phyloP scores from a whole-genome alignment of 1,284 basidiomycete species.

The Fistulina hepatica region DNA sequence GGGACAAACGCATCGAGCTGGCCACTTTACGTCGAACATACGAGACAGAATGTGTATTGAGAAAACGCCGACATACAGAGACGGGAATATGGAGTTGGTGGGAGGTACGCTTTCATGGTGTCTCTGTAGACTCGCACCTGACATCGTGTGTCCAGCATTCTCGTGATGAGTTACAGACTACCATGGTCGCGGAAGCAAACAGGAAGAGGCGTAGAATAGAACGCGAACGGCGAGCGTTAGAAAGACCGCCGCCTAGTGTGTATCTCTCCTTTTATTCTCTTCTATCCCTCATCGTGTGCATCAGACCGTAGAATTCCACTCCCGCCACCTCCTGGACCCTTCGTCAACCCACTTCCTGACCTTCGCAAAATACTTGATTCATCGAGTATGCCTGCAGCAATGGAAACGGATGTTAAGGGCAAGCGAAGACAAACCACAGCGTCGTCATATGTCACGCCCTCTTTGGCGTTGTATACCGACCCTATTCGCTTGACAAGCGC shows the following conservation, averaged over 20 bases:
- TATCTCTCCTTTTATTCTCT: too few relatives aligned
- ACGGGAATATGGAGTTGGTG: constrained; percentile 65
- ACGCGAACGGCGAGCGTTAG: constrained; percentile 63
- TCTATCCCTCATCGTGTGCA: too few relatives aligned
- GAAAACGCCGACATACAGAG: constrained; percentile 51
- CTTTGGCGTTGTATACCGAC: too few relatives aligned
- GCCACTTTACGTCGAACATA: constrained; percentile 59
- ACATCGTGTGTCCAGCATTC: constrained; percentile 33
- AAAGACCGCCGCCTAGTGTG: constrained; percentile 62
- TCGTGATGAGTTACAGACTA: constrained; percentile 64
- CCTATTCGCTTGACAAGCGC: too few relatives aligned
- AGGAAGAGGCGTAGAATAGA: constrained; percentile 72
- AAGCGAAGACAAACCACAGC: too few relatives aligned
- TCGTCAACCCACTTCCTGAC: neutral
- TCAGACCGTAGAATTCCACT: constrained; percentile 5
- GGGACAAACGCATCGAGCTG: constrained; percentile 63
- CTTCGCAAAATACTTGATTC: constrained; percentile 1
- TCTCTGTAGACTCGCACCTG: neutral
- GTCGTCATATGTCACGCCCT: too few relatives aligned
- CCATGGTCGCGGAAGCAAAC: constrained; percentile 76
- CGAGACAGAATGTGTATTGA: constrained; percentile 46
- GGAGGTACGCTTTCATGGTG: constrained; percentile 39
- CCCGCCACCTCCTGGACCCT: constrained; percentile 2
- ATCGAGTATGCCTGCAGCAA: neutral
- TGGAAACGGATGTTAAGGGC: constrained; percentile 4